Percentiles rank a stretch among this genome's conserved stretches.
phyloP scores from a whole-genome alignment of 371 early-diverging fungal species.

The Phascolomyces articulosus region DNA sequence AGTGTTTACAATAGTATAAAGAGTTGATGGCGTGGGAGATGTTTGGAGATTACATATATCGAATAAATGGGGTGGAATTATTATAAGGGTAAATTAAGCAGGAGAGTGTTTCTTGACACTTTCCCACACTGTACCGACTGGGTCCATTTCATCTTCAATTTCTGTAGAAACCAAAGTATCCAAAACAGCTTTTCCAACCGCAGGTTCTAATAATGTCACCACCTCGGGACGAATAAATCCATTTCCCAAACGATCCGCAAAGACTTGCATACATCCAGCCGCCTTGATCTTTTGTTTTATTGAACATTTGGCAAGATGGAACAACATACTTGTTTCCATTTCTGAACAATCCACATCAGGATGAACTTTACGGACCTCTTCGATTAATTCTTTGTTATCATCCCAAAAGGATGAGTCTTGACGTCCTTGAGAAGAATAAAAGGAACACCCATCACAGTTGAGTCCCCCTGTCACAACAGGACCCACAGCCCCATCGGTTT shows the following conservation, averaged over 20 bases:
- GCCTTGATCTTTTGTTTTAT: constrained; percentile 64
- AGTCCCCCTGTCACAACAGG: constrained; percentile 73
- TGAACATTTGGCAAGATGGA: constrained; percentile 77
- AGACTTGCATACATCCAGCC: constrained; percentile 86
- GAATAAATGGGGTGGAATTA: neutral
- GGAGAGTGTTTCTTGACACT: constrained; percentile 3
- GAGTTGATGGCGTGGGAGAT: no score
- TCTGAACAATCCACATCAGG: constrained; percentile 78
- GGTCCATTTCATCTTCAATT: constrained; percentile 50
- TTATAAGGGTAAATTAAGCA: neutral
- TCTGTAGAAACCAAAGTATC: constrained; percentile 66
- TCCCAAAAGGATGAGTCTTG: constrained; percentile 80
- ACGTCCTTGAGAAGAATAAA: constrained; percentile 92
- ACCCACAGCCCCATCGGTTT: constrained; percentile 29
- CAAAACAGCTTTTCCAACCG: constrained; percentile 74
- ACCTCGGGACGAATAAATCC: constrained; percentile 73
- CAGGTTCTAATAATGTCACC: constrained; percentile 60
- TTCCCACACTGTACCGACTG: constrained; percentile 72
- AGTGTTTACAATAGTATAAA: no score
- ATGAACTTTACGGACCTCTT: constrained; percentile 45
- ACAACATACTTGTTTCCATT: constrained; percentile 91
- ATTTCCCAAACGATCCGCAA: constrained; percentile 79
- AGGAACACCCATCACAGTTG: constrained; percentile 88
- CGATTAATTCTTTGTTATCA: constrained; percentile 70
- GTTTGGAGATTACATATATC: no score